A percentile compares a stretch with the other conserved stretches of the same genome.
phyloP scores from a whole-genome alignment of 805 yeast species.

The fission yeast (Schizosaccharomyces pombe) region DNA sequence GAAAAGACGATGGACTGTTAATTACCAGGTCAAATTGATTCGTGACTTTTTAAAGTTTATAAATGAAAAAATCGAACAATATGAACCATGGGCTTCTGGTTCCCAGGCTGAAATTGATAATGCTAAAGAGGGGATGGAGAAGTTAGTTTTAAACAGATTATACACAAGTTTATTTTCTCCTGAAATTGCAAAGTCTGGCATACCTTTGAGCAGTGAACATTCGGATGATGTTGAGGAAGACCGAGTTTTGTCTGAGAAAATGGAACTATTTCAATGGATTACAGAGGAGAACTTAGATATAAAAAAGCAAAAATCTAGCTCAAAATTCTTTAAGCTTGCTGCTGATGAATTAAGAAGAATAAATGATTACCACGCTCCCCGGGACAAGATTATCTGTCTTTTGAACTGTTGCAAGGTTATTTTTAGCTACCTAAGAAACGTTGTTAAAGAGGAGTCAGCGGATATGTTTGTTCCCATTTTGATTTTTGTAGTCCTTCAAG shows the following conservation, averaged over 20 bases:
- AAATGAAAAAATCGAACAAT: constrained; percentile 30
- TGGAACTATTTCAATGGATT: constrained; percentile 47
- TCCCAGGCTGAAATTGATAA: constrained; percentile 38
- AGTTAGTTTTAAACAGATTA: constrained; percentile 68
- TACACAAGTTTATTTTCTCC: constrained; percentile 68
- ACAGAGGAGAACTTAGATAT: constrained; percentile 59
- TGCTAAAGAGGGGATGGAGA: constrained; percentile 78
- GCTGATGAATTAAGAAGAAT: constrained; percentile 44
- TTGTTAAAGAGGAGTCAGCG: constrained; percentile 56
- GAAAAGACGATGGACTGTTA: constrained; percentile 42
- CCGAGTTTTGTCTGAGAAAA: constrained; percentile 24
- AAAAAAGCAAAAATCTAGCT: constrained; percentile 4
- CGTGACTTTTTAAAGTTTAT: constrained; percentile 38
- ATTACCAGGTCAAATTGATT: constrained; percentile 58
- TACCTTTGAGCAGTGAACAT: constrained; percentile 21
- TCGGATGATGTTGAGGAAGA: constrained; percentile 43
- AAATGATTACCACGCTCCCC: constrained; percentile 68
- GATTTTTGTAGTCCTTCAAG: constrained; percentile 52
- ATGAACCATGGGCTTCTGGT: constrained; percentile 53
- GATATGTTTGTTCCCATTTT: constrained; percentile 82
- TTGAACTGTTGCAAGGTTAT: constrained; percentile 81
- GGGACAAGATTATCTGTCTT: constrained; percentile 81
- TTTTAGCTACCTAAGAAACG: constrained; percentile 58
- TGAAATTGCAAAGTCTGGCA: constrained; percentile 16
- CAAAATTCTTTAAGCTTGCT: constrained; percentile 29